Evolutionary conservation across 2,329 filamentous ascomycete species (phyloP), one percentile per base, ranked within the genome.

Genomic region (Coccinonectria pachysandricola): DNA sequence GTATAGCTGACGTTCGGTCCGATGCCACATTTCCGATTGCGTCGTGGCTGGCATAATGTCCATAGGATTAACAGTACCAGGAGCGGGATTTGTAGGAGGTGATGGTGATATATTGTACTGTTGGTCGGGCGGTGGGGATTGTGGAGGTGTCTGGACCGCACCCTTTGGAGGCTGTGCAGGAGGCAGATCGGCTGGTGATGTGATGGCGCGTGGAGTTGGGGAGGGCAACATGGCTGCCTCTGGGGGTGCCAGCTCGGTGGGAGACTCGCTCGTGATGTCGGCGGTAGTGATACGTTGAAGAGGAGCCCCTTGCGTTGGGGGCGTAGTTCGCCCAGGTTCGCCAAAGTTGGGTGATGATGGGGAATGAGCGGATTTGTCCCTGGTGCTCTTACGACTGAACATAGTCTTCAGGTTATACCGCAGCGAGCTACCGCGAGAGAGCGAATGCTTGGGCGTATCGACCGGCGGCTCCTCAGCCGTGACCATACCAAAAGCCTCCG

Each of bases 1-100:
- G 20, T 41, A 45, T 19, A 59, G 40, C 29, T 57, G 46, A 28
- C 55, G 51, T 32, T 57, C 55, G 10, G 50, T 57, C 18, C 48
- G 42, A 26, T 59, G 47, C 47, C 50, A 56, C 15, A 52, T 30
- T 31, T 59, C 57, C 6, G 48, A 48, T 31, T 57, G 45, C 4
- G 54, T 57, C 10, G 49, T 52, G 3, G 57, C 49, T 5, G 57
- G 60, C 65, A 68, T 68, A 15, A 70, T 60, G 24, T 67, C 62
- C 59, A 67, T 67, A 1, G 65, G 65, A 20, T 68, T 69, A 7
- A 65, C 64, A 4, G 64, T 69, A 17, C 61, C 62, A 3, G 59
- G 57, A 2, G 57, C 52, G 18, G 62, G 51, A 24, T 53, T 38
- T 4, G 31, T 28, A 8, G 55, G 46, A 22, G 53, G 46, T 12